A percentile compares a stretch with the other conserved stretches of the same genome.
phyloP scores from a whole-genome alignment of 768 basidiomycete genomes.

The Russula vinacea region DNA sequence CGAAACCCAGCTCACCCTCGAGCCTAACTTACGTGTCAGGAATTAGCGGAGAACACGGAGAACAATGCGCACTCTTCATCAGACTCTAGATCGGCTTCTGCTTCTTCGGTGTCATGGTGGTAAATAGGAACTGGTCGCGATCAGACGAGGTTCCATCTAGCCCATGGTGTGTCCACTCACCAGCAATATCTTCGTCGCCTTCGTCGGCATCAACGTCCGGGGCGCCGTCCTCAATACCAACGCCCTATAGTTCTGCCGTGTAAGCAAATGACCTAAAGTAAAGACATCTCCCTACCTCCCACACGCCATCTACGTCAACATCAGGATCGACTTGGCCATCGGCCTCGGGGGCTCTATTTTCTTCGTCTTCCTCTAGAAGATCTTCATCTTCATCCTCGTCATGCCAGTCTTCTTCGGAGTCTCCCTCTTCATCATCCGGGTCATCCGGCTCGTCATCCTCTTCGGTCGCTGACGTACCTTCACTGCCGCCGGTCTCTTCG shows the following conservation, averaged over 20 bases:
- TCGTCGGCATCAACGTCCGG: constrained; percentile 40
- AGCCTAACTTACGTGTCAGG: constrained; percentile 29
- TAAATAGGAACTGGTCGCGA: constrained; percentile 27
- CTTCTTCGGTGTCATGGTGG: constrained; percentile 60
- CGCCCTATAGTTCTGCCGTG: constrained; percentile 33
- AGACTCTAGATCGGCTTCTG: constrained; percentile 58
- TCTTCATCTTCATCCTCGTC: constrained; percentile 69
- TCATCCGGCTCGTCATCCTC: constrained; percentile 68
- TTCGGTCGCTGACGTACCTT: constrained; percentile 73
- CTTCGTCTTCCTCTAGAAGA: constrained; percentile 40
- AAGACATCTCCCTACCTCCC: constrained; percentile 36
- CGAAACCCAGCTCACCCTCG: constrained; percentile 37
- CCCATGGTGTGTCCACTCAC: constrained; percentile 35
- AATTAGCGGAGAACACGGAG: constrained; percentile 5
- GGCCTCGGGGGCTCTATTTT: constrained; percentile 38
- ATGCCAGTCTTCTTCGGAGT: constrained; percentile 60
- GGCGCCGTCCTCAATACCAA: constrained; percentile 38
- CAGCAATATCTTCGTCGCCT: constrained; percentile 52
- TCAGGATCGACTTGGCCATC: constrained; percentile 42
- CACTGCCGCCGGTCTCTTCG: constrained; percentile 78
- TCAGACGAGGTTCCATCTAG: neutral
- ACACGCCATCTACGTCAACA: constrained; percentile 43
- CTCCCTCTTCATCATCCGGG: constrained; percentile 54
- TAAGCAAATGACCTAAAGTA: neutral
- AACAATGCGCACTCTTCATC: constrained; percentile 55